Evolutionary conservation across 2,329 filamentous ascomycete species (phyloP).

Genomic region (Bipolaris zeicola): DNA sequence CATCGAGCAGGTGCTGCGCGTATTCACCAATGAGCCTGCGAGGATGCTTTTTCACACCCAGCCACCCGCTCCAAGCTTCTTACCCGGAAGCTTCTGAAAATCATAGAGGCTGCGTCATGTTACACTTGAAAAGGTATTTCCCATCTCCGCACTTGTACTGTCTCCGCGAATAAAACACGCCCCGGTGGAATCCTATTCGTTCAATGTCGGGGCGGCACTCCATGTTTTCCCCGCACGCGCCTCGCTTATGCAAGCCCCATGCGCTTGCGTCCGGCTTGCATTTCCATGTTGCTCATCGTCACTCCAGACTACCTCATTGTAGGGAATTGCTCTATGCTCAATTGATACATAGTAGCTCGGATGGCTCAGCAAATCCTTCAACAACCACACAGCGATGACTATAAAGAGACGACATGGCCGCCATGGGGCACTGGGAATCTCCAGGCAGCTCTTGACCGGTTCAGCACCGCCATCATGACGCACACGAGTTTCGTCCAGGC

Average conservation of each 20-base stretch:
- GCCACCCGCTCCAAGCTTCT: slow-evolving; percentile 11
- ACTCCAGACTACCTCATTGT: slow-evolving; percentile 17
- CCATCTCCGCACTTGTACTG: not conserved
- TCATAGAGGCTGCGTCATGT: not conserved
- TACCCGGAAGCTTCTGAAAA: slow-evolving; percentile 6
- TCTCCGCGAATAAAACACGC: not conserved
- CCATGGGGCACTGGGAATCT: slow-evolving; percentile 3
- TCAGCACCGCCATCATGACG: slow-evolving; percentile 30
- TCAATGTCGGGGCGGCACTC: slow-evolving; percentile 25
- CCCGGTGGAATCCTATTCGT: slow-evolving; percentile 23
- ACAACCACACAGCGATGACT: not conserved
- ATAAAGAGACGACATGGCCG: slow-evolving; percentile 5
- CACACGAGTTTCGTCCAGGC: slow-evolving; percentile 31
- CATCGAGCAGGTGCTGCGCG: not conserved
- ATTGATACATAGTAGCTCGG: not conserved
- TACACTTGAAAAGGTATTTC: not conserved
- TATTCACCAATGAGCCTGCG: not conserved
- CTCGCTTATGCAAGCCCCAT: slow-evolving; percentile 19
- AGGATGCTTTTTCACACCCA: not conserved
- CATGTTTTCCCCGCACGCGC: slow-evolving; percentile 11
- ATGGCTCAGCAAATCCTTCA: slow-evolving; percentile 4
- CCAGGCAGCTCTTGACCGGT: slow-evolving; percentile 15
- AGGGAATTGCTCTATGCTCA: slow-evolving; percentile 7
- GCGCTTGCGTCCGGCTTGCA: slow-evolving; percentile 3
- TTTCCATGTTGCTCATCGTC: slow-evolving; percentile 19